A percentile compares a stretch with the other conserved stretches of the same genome.
phyloP scores from a whole-genome alignment of 257 asterid species.

The Thymus mandschuricus region DNA sequence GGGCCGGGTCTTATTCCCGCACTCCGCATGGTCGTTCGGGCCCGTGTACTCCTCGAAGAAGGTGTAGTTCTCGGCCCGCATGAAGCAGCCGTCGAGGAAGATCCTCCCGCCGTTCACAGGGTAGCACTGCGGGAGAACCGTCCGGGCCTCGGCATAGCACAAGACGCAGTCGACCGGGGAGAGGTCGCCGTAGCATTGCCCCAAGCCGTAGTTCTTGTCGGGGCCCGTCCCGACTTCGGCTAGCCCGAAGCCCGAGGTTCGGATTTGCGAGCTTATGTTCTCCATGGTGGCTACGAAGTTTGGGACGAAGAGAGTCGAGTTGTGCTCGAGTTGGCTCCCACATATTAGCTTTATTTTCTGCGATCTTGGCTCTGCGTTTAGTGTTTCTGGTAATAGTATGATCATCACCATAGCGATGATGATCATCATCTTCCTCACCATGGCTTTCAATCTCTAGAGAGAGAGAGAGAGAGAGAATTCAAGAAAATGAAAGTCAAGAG shows the following conservation, averaged over 20 bases:
- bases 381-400: conserved; percentile 43
- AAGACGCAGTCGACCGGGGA: conserved; percentile 68
- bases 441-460: conserved; percentile 7
- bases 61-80: conserved; percentile 71
- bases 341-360: conserved; percentile 54
- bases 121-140: conserved; percentile 70
- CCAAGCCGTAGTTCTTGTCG: conserved; percentile 55
- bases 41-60: conserved; percentile 61
- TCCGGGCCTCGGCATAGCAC: conserved; percentile 80
- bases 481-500: conserved; percentile 29
- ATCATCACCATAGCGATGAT: conserved; percentile 31
- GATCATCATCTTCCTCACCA: conserved; percentile 39
- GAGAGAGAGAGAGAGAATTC: not conserved
- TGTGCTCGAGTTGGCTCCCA: conserved; percentile 50
- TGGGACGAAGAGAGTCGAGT: conserved; percentile 53
- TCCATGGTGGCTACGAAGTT: conserved; percentile 77
- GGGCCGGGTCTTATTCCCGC: conserved; percentile 56
- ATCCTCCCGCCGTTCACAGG: conserved; percentile 72
- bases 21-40: conserved; percentile 45
- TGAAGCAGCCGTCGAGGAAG: conserved; percentile 84
- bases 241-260: conserved; percentile 55
- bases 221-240: not conserved
- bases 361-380: conserved; percentile 64
- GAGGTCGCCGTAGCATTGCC: conserved; percentile 88
- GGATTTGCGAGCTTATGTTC: conserved; percentile 62